phyloP scores from a whole-genome alignment of 176 grass and related monocot species.

The Aegilops longissima region DNA sequence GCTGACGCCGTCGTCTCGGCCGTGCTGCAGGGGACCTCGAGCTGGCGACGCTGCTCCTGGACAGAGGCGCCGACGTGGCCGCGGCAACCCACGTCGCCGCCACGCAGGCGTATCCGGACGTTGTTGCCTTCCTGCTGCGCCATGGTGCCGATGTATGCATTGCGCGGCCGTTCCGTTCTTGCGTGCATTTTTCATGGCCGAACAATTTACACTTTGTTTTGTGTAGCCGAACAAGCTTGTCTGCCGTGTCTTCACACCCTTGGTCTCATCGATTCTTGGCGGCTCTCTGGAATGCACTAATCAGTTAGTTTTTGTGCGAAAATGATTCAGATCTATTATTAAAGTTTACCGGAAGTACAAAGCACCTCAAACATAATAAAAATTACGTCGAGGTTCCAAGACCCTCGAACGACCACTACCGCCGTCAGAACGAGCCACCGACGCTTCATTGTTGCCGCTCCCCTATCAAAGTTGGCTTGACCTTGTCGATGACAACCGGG shows the following conservation, averaged over 20 bases:
- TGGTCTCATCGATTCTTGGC: not conserved
- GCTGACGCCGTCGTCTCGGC: not conserved
- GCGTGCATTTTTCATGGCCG: not conserved
- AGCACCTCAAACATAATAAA: too few species aligned
- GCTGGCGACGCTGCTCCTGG: slow-evolving; percentile 22
- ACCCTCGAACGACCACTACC: too few species aligned
- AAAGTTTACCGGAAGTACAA: too few species aligned
- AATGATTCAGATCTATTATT: too few species aligned
- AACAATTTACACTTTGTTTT: too few species aligned
- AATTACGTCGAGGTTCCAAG: too few species aligned
- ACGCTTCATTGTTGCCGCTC: too few species aligned
- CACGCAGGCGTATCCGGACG: not conserved
- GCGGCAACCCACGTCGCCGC: not conserved
- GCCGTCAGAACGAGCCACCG: too few species aligned
- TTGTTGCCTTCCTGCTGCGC: not conserved
- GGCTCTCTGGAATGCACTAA: not conserved
- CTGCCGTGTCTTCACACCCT: not conserved
- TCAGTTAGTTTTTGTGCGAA: too few species aligned
- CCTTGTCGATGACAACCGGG: too few species aligned
- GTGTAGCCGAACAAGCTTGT: slow-evolving; percentile 12
- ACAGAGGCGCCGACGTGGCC: slow-evolving; percentile 14
- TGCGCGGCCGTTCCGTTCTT: too few species aligned
- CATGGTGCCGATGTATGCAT: slow-evolving; percentile 1
- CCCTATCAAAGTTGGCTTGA: too few species aligned
- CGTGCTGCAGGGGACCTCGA: not conserved